Percentiles rank a stretch among this genome's conserved stretches.
phyloP scores from a whole-genome alignment of 2,329 filamentous ascomycete genomes.

The Fusarium chlamydosporum region DNA sequence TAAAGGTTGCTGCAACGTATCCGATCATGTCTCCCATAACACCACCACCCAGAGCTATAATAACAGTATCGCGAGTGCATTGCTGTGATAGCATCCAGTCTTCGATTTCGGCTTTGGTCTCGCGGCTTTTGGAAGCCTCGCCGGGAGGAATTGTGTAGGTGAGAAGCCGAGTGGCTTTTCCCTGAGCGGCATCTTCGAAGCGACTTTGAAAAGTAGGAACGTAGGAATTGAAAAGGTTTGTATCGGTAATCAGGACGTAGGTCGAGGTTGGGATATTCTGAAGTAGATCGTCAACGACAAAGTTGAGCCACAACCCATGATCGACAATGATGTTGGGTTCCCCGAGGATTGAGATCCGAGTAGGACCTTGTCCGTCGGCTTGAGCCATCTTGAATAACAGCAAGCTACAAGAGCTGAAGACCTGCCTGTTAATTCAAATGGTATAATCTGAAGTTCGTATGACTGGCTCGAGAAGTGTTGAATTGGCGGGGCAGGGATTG shows the following conservation, averaged over 20 bases:
- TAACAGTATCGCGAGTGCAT: constrained; percentile 95
- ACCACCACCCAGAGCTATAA: constrained; percentile 93
- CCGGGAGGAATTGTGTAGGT: constrained; percentile 90
- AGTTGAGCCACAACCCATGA: constrained; percentile 88
- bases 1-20: constrained; percentile 97
- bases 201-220: constrained; percentile 77
- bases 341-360: constrained; percentile 83
- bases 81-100: constrained; percentile 95
- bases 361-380: constrained; percentile 58
- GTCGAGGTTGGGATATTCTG: constrained; percentile 84
- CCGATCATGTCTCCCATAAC: constrained; percentile 99
- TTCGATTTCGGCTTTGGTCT: constrained; percentile 95
- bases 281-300: constrained; percentile 85
- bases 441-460: constrained; percentile 11
- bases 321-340: constrained; percentile 93
- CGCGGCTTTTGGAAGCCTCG: constrained; percentile 91
- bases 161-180: constrained; percentile 74
- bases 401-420: constrained; percentile 17
- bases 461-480: constrained; percentile 8
- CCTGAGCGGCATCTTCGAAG: constrained; percentile 53
- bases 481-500: constrained; percentile 23
- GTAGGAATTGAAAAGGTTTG: constrained; percentile 87
- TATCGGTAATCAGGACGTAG: constrained; percentile 97
- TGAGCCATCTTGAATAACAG: constrained; percentile 47
- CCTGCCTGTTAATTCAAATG: constrained; percentile 26